Evolutionary conservation across 1,284 basidiomycete genomes (phyloP).

Genomic region (Ceratobasidium sp.): DNA sequence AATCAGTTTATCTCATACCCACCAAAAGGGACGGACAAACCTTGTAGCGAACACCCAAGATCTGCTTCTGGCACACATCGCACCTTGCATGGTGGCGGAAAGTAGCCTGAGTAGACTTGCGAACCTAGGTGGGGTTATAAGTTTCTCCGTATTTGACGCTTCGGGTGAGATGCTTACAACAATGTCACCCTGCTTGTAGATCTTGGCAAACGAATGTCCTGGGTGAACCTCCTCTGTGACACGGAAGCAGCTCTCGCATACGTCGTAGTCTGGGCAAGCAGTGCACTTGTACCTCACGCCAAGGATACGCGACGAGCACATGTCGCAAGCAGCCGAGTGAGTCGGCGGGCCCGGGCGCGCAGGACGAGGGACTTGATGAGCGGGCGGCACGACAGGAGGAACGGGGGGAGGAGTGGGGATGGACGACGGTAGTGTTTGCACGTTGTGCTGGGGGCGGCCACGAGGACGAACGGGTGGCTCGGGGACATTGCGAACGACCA

Average conservation of each 20-base stretch:
- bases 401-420: constrained; percentile 12
- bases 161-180: constrained; percentile 54
- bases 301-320: constrained; percentile 72
- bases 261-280: constrained; percentile 64
- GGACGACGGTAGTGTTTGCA: background rate
- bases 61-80: constrained; percentile 62
- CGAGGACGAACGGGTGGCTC: constrained; percentile 16
- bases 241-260: constrained; percentile 70
- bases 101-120: constrained; percentile 41
- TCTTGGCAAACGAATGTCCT: constrained; percentile 72
- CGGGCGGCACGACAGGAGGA: constrained; percentile 4
- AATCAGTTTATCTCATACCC: constrained; percentile 40
- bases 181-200: constrained; percentile 63
- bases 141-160: background rate
- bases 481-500: constrained; percentile 65
- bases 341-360: constrained; percentile 34
- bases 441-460: constrained; percentile 13
- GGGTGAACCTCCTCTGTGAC: constrained; percentile 75
- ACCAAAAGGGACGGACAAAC: constrained; percentile 48
- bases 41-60: constrained; percentile 74
- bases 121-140: constrained; percentile 45
- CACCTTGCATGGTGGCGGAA: constrained; percentile 53
- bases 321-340: constrained; percentile 71
- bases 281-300: constrained; percentile 63
- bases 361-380: constrained; percentile 7